Evolutionary conservation across 805 yeast genomes (phyloP), one percentile per base, ranked within the genome.

Genomic region (Sporopachydermia lactativora): DNA sequence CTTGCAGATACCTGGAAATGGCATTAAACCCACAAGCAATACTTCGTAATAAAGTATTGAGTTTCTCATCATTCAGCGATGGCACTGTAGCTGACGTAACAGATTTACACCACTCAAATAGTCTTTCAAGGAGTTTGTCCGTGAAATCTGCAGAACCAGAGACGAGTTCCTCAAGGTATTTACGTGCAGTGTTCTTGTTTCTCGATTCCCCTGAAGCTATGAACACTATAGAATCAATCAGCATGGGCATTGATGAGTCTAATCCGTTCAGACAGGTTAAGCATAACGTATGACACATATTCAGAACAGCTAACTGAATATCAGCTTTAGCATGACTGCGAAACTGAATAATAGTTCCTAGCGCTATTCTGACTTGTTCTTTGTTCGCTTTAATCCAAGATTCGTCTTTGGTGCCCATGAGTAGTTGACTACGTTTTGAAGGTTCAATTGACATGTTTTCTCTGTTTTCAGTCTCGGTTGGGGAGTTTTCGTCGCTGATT

Each of bases 381-480:
- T 69, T 55, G 0, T 81, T 73, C 0, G 69, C 75, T 11, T 52
- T 59, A n/a, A 75, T 51, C 84, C 84, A 77, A 13, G 66, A 48
- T 4, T 59, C 59, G 3, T 71, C 65, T 49, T 81, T 58, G 45
- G n/a, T 24, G 8, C 31, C 31, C n/a, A 8, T 24, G 31, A n/a
- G n/a, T n/a, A n/a, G n/a, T n/a, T n/a, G n/a, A n/a, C n/a, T n/a
- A n/a, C n/a, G n/a, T n/a, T n/a, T n/a, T n/a, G n/a, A n/a, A n/a
- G n/a, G n/a, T n/a, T n/a, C n/a, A n/a, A n/a, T n/a, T n/a, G n/a
- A n/a, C 54, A 59, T 3, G 39, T 19, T 15, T 48, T 50, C 5
- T 41, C 42, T 1, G 16, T 19, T 15, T 34, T 18, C 14, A 11
- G 46, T 43, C 5, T 55, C 51, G 8, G 52, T 48, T 3, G 42